phyloP scores from a whole-genome alignment of 345 rosid genomes.

The Passiflora organensis region DNA sequence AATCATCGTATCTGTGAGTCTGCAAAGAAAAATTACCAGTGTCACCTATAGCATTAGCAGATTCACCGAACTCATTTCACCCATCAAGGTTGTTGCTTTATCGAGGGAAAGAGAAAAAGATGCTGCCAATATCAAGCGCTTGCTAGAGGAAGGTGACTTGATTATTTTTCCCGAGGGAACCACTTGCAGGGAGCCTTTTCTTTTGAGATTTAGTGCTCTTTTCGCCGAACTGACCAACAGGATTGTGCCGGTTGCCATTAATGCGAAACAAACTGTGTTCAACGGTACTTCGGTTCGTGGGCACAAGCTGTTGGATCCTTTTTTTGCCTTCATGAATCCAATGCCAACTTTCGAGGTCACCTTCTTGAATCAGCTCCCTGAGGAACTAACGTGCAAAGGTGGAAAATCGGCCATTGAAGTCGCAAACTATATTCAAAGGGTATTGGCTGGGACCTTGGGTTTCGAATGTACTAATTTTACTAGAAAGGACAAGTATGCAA shows the following conservation, averaged over 20 bases:
- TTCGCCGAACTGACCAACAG: conserved; percentile 86
- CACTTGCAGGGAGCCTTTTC: conserved; percentile 87
- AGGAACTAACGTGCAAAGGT: conserved; percentile 67
- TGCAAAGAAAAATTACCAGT: conserved; percentile 82
- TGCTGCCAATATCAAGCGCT: conserved; percentile 61
- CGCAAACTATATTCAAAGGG: conserved; percentile 85
- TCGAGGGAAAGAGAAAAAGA: conserved; percentile 79
- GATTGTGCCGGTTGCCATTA: conserved; percentile 86
- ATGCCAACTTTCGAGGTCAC: conserved; percentile 86
- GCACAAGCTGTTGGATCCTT: conserved; percentile 78
- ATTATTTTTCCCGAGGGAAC: conserved; percentile 97
- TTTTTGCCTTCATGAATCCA: conserved; percentile 91
- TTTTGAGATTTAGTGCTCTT: conserved; percentile 80
- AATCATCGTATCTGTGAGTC: conserved; percentile 65
- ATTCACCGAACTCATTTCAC: conserved; percentile 76
- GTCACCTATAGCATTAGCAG: conserved; percentile 96
- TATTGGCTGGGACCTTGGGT: conserved; percentile 73
- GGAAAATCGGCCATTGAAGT: conserved; percentile 87
- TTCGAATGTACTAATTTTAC: conserved; percentile 90
- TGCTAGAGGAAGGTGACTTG: conserved; percentile 82
- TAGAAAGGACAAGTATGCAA: conserved; percentile 84
- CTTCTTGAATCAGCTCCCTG: conserved; percentile 75
- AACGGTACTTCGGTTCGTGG: conserved; percentile 83
- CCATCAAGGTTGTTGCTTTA: conserved; percentile 84
- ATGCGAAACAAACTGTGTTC: conserved; percentile 70